Evolutionary conservation across 1,284 basidiomycete species (phyloP).

Genomic region (Vanrija sp.): DNA sequence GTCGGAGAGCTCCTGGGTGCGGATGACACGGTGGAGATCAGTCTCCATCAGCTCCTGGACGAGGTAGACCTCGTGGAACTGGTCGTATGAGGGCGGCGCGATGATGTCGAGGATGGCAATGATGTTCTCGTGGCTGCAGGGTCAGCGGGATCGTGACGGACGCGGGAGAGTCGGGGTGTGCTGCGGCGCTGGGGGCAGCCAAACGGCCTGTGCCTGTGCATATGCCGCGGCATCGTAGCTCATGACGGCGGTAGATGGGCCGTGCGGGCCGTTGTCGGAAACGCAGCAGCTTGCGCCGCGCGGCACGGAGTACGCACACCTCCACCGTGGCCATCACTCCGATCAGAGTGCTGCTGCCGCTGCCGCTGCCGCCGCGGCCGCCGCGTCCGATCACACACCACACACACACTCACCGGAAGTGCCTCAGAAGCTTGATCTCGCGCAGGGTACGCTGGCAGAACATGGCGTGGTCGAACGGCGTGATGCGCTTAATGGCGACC

Average conservation of each 20-base stretch:
- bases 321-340: not conserved
- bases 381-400: not conserved
- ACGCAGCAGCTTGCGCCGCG: not conserved
- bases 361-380: not conserved
- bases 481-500: constrained; percentile 88
- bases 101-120: constrained; percentile 94
- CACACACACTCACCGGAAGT: constrained; percentile 56
- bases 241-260: not conserved
- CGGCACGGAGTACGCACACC: not conserved
- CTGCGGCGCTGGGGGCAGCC: too few relatives aligned
- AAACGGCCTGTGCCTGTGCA: too few relatives aligned
- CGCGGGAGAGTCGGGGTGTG: not conserved
- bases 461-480: constrained; percentile 89
- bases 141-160: not conserved
- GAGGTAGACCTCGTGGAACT: constrained; percentile 77
- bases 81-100: constrained; percentile 78
- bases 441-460: constrained; percentile 81
- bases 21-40: constrained; percentile 67
- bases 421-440: constrained; percentile 84
- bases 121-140: constrained; percentile 58
- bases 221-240: not conserved
- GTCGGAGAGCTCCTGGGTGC: constrained; percentile 74
- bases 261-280: too few relatives aligned
- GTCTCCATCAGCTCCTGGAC: constrained; percentile 82
- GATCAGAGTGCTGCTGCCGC: too few relatives aligned